These are phyloP conservation scores for Allantophomopsis cytisporea DNA, from an alignment of 2,329 filamentous ascomycete genomes.

Conservation along the genomic window DNA sequence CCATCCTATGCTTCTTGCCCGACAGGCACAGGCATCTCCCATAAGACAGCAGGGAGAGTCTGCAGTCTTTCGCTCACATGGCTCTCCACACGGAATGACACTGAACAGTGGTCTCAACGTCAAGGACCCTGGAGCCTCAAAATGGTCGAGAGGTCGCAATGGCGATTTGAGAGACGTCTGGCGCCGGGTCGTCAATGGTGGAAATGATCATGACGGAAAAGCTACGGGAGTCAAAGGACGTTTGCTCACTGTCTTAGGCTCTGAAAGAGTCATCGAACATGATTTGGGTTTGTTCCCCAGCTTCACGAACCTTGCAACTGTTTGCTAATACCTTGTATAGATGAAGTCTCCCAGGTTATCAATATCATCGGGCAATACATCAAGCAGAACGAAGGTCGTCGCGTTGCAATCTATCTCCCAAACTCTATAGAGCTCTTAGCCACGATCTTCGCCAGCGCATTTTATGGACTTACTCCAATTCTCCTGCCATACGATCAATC, in stretches of 20 bases:
- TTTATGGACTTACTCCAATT: constrained; percentile 69
- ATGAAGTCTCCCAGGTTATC: constrained; percentile 72
- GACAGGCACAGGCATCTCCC: constrained; percentile 41
- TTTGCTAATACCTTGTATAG: constrained; percentile 19
- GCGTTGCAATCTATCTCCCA: constrained; percentile 79
- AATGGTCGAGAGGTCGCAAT: constrained; percentile 72
- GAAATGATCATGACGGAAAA: constrained; percentile 47
- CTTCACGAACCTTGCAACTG: background rate
- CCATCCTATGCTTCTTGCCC: constrained; percentile 79
- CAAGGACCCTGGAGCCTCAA: constrained; percentile 64
- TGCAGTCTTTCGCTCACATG: constrained; percentile 51
- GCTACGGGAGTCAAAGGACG: constrained; percentile 47
- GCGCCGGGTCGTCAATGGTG: constrained; percentile 56
- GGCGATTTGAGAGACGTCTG: constrained; percentile 89
- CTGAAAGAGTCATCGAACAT: constrained; percentile 61
- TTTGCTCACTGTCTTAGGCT: constrained; percentile 69
- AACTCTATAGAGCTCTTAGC: constrained; percentile 85
- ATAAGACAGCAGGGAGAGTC: background rate
- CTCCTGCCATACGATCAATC: constrained; percentile 73
- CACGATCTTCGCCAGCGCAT: constrained; percentile 75
- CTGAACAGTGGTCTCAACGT: constrained; percentile 69
- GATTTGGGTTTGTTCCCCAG: constrained; percentile 34
- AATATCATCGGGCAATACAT: constrained; percentile 72
- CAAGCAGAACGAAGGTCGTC: constrained; percentile 55
- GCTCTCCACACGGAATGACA: constrained; percentile 74